Evolutionary conservation across 345 rosid genomes (phyloP).

Genomic region (Aquilaria yunnanensis): DNA sequence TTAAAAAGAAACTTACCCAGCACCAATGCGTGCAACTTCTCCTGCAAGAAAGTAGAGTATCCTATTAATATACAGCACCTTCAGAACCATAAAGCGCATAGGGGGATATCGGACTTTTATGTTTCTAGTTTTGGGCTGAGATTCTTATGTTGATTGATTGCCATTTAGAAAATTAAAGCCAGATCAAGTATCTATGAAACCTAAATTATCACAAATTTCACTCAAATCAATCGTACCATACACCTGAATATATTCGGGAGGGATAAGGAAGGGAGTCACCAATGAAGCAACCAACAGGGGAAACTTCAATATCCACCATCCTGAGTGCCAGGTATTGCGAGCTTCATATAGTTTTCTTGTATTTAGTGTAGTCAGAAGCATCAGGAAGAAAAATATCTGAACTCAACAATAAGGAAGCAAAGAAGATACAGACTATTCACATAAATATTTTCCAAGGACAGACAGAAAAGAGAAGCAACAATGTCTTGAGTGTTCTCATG

Average conservation of each 20-base stretch:
- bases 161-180: not conserved
- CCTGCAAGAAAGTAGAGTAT: slow-evolving; percentile 43
- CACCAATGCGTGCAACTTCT: slow-evolving; percentile 81
- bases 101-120: not conserved
- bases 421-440: not conserved
- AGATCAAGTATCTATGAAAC: not conserved
- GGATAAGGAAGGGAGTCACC: slow-evolving; percentile 54
- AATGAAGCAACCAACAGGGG: slow-evolving; percentile 39
- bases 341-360: slow-evolving; percentile 50
- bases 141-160: not conserved
- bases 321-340: slow-evolving; percentile 70
- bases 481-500: too few species aligned
- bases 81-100: slow-evolving; percentile 1
- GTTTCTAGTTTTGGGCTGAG: not conserved
- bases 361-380: slow-evolving; percentile 57
- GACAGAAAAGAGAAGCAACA: too few species aligned
- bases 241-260: slow-evolving; percentile 48
- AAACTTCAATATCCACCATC: slow-evolving; percentile 56
- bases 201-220: not conserved
- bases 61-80: slow-evolving; percentile 3
- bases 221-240: slow-evolving; percentile 45
- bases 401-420: slow-evolving; percentile 32
- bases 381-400: slow-evolving; percentile 74
- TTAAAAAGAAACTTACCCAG: slow-evolving; percentile 51
- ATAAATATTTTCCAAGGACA: too few species aligned